phyloP scores from a whole-genome alignment of 805 yeast species.

The Candida adriatica region DNA sequence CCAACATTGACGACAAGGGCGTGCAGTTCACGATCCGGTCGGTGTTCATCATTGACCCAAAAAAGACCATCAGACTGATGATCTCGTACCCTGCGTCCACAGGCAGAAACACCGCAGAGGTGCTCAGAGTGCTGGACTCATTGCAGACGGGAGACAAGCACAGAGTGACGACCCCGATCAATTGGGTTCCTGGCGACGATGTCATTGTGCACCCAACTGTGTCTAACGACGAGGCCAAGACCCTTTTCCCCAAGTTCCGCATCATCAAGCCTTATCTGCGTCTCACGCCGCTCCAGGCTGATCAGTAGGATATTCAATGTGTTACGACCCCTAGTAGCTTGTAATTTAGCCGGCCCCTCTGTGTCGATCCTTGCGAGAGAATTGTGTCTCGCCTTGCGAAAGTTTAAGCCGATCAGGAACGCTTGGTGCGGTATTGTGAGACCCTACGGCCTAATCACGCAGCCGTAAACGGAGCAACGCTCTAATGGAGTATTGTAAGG shows the following conservation, averaged over 20 bases:
- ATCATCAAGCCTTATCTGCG: constrained; percentile 58
- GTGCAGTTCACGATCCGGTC: constrained; percentile 64
- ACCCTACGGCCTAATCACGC: no score
- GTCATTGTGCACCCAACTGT: constrained; percentile 67
- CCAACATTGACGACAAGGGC: constrained; percentile 58
- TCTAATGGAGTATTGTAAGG: no score
- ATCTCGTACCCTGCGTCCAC: constrained; percentile 68
- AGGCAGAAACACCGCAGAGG: constrained; percentile 73
- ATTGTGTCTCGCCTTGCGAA: no score
- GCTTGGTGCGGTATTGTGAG: no score
- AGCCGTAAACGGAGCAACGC: no score
- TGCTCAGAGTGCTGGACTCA: constrained; percentile 63
- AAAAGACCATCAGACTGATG: constrained; percentile 53
- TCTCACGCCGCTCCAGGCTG: constrained; percentile 42
- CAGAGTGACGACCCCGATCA: constrained; percentile 62
- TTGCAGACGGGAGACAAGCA: constrained; percentile 56
- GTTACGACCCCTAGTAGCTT: no score
- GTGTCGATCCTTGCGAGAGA: no score
- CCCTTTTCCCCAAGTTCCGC: constrained; percentile 54
- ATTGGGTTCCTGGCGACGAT: constrained; percentile 71
- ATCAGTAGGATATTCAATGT: constrained; percentile 48
- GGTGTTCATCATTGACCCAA: constrained; percentile 65
- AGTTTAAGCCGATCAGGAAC: no score
- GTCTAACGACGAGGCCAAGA: constrained; percentile 51
- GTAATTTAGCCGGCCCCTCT: no score